Conservation (phyloP, 805 yeast species). For the Starmerella floris region DNA sequence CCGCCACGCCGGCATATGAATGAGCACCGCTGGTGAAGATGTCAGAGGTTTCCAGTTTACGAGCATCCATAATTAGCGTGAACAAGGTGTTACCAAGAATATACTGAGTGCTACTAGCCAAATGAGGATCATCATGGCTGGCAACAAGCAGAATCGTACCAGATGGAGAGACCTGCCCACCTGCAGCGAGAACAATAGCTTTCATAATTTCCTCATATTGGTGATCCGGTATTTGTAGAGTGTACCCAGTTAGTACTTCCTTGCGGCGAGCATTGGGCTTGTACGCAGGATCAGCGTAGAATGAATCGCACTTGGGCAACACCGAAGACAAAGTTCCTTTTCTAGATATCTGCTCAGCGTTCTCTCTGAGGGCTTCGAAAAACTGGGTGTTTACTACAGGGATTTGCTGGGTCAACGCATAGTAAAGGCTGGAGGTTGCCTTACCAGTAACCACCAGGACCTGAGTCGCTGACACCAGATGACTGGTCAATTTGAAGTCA, state of each 20-base stretch:
- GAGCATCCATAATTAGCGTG: constrained; percentile 1
- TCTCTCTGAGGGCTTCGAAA: constrained; percentile 16
- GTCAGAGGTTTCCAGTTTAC: not conserved
- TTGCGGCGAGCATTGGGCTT: constrained; percentile 21
- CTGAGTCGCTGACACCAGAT: constrained; percentile 22
- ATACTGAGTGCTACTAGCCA: not conserved
- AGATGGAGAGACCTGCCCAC: constrained; percentile 10
- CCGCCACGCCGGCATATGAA: too few relatives aligned
- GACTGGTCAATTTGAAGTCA: constrained; percentile 24
- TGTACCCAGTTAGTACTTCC: constrained; percentile 19
- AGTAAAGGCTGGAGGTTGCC: constrained; percentile 25
- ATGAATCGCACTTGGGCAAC: constrained; percentile 22
- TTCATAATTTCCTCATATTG: constrained; percentile 17
- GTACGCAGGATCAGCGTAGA: constrained; percentile 21
- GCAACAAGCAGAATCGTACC: not conserved
- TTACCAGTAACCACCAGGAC: constrained; percentile 22
- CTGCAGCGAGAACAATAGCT: constrained; percentile 22
- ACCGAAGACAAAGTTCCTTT: constrained; percentile 19
- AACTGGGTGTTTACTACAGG: constrained; percentile 26
- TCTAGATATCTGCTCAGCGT: constrained; percentile 12
- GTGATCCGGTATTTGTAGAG: constrained; percentile 21
- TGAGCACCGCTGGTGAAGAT: too few relatives aligned
- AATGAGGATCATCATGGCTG: not conserved
- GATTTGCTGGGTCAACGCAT: constrained; percentile 26
- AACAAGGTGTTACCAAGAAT: not conserved